These are phyloP conservation scores for Penicillium sp. DNA, from an alignment of 2,329 filamentous ascomycete genomes.

Conservation along the genomic window DNA sequence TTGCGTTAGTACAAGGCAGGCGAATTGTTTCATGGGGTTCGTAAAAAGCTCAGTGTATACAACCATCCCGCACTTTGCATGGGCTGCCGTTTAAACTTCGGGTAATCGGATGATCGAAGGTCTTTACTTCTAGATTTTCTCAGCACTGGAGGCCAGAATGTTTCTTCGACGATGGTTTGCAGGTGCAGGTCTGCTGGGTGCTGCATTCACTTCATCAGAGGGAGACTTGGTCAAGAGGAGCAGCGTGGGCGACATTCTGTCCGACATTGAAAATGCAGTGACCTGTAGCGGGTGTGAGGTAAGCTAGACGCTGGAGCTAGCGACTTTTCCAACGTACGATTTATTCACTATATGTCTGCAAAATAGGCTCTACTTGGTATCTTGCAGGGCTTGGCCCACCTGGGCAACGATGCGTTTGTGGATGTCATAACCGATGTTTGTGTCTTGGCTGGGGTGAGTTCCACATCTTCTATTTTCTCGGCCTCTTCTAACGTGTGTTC, in stretches of 20 bases:
- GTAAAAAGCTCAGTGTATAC: background rate
- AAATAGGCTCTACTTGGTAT: constrained; percentile 40
- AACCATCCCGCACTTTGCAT: background rate
- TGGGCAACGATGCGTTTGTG: constrained; percentile 52
- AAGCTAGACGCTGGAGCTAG: background rate
- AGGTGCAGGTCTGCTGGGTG: constrained; percentile 11
- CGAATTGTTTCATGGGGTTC: background rate
- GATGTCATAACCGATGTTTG: constrained; percentile 42
- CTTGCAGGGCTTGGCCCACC: constrained; percentile 49
- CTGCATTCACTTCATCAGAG: constrained; percentile 5
- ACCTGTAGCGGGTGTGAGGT: constrained; percentile 37
- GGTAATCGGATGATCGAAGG: background rate
- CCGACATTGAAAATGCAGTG: constrained; percentile 32
- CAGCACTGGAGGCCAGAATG: constrained; percentile 4
- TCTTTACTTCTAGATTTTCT: background rate
- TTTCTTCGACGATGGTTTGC: constrained; percentile 5
- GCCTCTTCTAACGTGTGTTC: background rate
- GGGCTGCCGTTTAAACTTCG: background rate
- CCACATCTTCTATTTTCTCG: background rate
- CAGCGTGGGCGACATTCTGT: constrained; percentile 27
- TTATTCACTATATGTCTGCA: background rate
- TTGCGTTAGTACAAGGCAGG: background rate
- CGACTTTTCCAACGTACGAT: too few relatives aligned
- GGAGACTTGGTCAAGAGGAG: constrained; percentile 14
- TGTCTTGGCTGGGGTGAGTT: constrained; percentile 37